Evolutionary conservation across 306 rosid species (phyloP), one percentile per base, ranked within the genome.

Genomic region (Begonia masoniana): DNA sequence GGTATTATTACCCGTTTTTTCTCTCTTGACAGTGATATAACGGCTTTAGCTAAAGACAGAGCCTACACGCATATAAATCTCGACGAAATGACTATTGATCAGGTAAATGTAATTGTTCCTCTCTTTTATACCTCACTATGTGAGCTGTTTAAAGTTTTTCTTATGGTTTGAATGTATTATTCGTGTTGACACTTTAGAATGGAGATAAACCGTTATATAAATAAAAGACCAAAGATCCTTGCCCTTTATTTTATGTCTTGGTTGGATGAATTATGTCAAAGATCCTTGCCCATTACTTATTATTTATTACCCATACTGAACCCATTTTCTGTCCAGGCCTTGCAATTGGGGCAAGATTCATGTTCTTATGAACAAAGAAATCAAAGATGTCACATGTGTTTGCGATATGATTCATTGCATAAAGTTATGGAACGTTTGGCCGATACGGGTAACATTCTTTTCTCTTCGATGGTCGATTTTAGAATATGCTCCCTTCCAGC

Each of bases 401-500:
- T 92, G 73, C 78, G 93, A 43, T 73, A 87, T 15, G 99, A 92
- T 76, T 77, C 93, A 2, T 73, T 92, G 58, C 93, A 86, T 68
- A 83, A 92, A 82, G 99, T 86, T 71, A 92, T 92, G 96, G 99
- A 92, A 58, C 94, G 92, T 8, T 74, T 92, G 81, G 76, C 99
- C 56, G 72, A 68, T 62, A 94, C 95, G 63, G 99, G 99, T 79
- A 59, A 47, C 5, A 53, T 45, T 45, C 9, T 45, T 7, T 45
- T 45, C 49, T 45, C 49, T 31, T 45, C 49, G 0, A 10, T 45
- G 0, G 13, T 45, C 49, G 9, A 11, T 45, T 45, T 45, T 6
- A 45, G 13, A 10, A 45, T 45, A 45, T n/a, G n/a, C 12, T 43
- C 13, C n/a, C 48, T 10, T 11, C 48, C 12, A 10, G 13, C n/a